A percentile compares a stretch with the other conserved stretches of the same genome.
Evolutionary conservation across 257 asterid genomes (phyloP).

Genomic region (Anisodus tanguticus): DNA sequence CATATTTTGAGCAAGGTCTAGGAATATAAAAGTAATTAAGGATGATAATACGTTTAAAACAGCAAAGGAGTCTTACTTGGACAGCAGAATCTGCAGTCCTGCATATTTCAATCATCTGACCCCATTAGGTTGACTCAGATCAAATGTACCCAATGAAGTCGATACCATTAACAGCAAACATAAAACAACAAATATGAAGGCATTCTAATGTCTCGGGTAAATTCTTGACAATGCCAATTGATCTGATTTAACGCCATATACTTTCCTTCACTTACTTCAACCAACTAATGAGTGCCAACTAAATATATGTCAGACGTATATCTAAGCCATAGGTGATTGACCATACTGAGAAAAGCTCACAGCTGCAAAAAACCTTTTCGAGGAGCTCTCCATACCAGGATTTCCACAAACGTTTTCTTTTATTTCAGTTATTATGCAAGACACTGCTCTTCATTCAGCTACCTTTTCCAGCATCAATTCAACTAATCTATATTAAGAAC

Average conservation of each 20-base stretch:
- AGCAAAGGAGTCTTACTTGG: conserved; percentile 43
- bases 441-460: conserved; percentile 9
- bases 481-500: conserved; percentile 18
- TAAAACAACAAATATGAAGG: conserved; percentile 30
- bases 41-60: conserved; percentile 13
- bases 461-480: conserved; percentile 23
- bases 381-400: neutral
- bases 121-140: conserved; percentile 35
- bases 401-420: neutral
- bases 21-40: neutral
- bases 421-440: neutral
- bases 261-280: conserved; percentile 20
- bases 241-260: conserved; percentile 17
- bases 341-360: conserved; percentile 12
- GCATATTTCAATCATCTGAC: conserved; percentile 42
- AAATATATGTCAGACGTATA: conserved; percentile 6
- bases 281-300: conserved; percentile 2
- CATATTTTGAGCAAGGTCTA: conserved; percentile 12
- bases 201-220: conserved; percentile 25
- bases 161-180: conserved; percentile 35
- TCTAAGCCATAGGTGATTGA: conserved; percentile 28
- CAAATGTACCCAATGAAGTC: conserved; percentile 32
- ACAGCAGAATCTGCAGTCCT: conserved; percentile 40
- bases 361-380: conserved; percentile 14
- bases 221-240: conserved; percentile 23